phyloP scores from a whole-genome alignment of 768 basidiomycete species.

The Lentinula detonsa region DNA sequence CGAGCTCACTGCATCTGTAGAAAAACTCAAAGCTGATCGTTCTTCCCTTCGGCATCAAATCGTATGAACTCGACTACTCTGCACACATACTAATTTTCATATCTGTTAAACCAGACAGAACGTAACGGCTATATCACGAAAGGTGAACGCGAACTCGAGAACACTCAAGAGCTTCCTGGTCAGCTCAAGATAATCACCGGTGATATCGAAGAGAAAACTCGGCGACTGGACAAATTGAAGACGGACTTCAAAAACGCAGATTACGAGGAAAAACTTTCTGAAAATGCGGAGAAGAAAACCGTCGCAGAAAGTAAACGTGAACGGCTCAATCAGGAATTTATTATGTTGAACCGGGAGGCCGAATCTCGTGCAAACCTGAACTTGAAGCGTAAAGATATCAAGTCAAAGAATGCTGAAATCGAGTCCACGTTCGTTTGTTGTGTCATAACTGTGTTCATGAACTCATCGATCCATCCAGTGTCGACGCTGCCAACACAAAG shows the following conservation, averaged over 20 bases:
- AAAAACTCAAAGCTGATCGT: slow-evolving; percentile 33
- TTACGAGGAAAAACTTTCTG: slow-evolving; percentile 57
- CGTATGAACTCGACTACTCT: slow-evolving; percentile 28
- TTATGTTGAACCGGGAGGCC: slow-evolving; percentile 68
- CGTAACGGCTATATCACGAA: slow-evolving; percentile 43
- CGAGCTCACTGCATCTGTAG: slow-evolving; percentile 49
- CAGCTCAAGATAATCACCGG: slow-evolving; percentile 46
- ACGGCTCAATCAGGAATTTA: slow-evolving; percentile 61
- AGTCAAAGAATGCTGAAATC: slow-evolving; percentile 59
- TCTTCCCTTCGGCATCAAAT: slow-evolving; percentile 44
- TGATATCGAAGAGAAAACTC: slow-evolving; percentile 68
- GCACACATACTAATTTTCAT: not conserved
- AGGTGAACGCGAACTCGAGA: slow-evolving; percentile 53
- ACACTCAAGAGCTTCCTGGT: slow-evolving; percentile 44
- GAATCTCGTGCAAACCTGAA: slow-evolving; percentile 76
- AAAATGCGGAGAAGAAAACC: slow-evolving; percentile 48
- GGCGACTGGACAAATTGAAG: slow-evolving; percentile 54
- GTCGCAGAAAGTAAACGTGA: slow-evolving; percentile 67
- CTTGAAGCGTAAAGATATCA: slow-evolving; percentile 64
- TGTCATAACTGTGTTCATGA: not conserved
- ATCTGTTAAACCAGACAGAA: slow-evolving; percentile 30
- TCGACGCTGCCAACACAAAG: slow-evolving; percentile 54
- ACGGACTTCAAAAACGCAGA: slow-evolving; percentile 51
- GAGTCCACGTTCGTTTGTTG: slow-evolving; percentile 30
- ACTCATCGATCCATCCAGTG: slow-evolving; percentile 31